Evolutionary conservation across 768 basidiomycete species (phyloP).

Genomic region (Suillus alpinus): DNA sequence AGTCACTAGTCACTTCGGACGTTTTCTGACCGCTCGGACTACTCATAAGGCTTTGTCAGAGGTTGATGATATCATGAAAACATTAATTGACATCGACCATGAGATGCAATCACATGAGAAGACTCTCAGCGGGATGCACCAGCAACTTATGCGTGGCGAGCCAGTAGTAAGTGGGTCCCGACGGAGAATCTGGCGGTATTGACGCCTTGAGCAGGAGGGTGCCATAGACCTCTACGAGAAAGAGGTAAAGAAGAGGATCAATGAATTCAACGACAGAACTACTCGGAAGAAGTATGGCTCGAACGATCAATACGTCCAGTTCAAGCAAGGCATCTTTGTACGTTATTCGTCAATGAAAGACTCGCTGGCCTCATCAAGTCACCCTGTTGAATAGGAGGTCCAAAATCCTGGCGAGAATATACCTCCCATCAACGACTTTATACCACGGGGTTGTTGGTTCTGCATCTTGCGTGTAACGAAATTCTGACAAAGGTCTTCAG

Average conservation of each 20-base stretch:
- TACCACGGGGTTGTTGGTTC: conserved; percentile 55
- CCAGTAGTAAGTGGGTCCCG: conserved; percentile 48
- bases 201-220: conserved; percentile 41
- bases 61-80: conserved; percentile 67
- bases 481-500: conserved; percentile 35
- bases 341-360: conserved; percentile 21
- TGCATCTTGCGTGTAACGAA: conserved; percentile 4
- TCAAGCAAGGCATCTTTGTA: conserved; percentile 69
- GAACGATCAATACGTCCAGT: conserved; percentile 53
- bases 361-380: neutral
- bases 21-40: neutral
- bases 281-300: conserved; percentile 78
- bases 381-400: conserved; percentile 48
- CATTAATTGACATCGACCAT: conserved; percentile 61
- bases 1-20: neutral
- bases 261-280: conserved; percentile 57
- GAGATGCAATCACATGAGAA: conserved; percentile 58
- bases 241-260: conserved; percentile 39
- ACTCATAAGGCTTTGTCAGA: conserved; percentile 47
- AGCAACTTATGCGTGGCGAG: conserved; percentile 53
- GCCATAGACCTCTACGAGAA: conserved; percentile 49
- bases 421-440: conserved; percentile 73
- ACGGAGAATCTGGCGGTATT: conserved; percentile 4
- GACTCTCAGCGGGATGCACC: conserved; percentile 53
- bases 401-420: conserved; percentile 64